Percentiles rank a stretch among this genome's conserved stretches.
These are phyloP conservation scores for Histomonas meleagridis DNA, from an alignment of 208 protist species.

Conservation along the genomic window DNA sequence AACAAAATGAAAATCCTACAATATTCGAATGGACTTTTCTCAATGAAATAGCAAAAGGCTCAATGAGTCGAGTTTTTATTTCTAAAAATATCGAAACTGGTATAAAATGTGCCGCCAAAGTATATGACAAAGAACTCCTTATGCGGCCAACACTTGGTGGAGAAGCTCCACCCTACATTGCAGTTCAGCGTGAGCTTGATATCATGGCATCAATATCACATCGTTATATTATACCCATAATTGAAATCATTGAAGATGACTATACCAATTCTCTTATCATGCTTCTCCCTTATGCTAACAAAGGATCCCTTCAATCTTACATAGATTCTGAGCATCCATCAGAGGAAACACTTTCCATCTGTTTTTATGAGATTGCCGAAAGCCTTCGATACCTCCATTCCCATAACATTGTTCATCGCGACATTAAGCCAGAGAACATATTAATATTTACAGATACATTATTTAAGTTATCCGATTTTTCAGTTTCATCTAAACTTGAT, in stretches of 20 bases:
- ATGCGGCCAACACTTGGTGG: neutral
- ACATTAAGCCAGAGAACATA: slow-evolving; percentile 23
- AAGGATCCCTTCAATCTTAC: neutral
- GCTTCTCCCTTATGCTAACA: neutral
- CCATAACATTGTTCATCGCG: neutral
- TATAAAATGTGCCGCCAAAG: neutral
- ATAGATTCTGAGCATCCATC: neutral
- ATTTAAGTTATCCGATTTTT: neutral
- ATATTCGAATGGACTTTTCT: slow-evolving; percentile 13
- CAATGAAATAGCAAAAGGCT: slow-evolving; percentile 23
- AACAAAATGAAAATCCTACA: too few relatives aligned
- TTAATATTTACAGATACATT: neutral
- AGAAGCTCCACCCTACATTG: neutral
- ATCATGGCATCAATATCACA: neutral
- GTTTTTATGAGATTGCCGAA: neutral
- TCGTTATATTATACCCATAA: neutral
- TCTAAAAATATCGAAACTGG: neutral
- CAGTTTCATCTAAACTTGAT: neutral
- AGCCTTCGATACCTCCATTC: neutral
- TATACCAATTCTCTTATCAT: neutral
- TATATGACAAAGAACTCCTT: neutral
- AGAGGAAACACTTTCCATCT: neutral
- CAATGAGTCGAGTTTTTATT: neutral
- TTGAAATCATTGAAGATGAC: slow-evolving; percentile 11
- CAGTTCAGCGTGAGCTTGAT: slow-evolving; percentile 10